Conservation (phyloP, 2,329 filamentous ascomycete species). For the Beauveria rudraprayagi region DNA sequence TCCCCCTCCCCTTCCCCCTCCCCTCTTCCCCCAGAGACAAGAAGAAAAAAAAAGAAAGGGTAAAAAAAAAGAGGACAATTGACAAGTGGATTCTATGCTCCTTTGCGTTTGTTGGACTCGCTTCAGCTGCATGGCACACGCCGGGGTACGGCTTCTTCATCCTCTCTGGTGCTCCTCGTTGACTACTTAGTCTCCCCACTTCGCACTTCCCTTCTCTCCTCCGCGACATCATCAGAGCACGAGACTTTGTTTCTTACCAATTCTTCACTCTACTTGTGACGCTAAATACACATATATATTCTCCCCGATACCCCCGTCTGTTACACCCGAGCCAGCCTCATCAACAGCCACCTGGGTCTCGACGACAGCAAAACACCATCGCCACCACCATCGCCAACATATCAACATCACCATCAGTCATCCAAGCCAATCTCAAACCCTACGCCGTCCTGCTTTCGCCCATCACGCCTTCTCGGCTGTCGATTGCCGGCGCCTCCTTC, state of each 20-base stretch:
- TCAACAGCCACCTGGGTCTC: neutral
- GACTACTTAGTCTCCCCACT: slow-evolving; percentile 10
- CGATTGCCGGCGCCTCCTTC: neutral
- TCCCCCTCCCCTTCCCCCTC: neutral
- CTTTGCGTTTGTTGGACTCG: neutral
- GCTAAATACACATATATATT: neutral
- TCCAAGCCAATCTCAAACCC: too few relatives aligned
- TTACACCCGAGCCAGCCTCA: neutral
- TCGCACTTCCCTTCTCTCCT: slow-evolving; percentile 3
- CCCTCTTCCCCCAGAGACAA: neutral
- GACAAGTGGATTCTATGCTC: neutral
- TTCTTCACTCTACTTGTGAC: neutral
- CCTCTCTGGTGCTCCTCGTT: neutral
- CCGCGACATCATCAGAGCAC: neutral
- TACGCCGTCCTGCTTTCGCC: too few relatives aligned
- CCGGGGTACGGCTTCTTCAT: neutral
- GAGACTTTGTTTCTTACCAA: neutral
- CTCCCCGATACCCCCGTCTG: neutral
- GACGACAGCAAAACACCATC: neutral
- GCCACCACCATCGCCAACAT: neutral
- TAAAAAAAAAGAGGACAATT: neutral
- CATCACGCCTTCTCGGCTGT: too few relatives aligned
- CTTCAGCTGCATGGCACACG: slow-evolving; percentile 6
- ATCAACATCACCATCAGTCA: neutral
- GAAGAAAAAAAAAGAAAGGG: neutral